These are phyloP conservation scores for Candida glaebosa DNA, from an alignment of 805 yeast species.

Conservation along the genomic window DNA sequence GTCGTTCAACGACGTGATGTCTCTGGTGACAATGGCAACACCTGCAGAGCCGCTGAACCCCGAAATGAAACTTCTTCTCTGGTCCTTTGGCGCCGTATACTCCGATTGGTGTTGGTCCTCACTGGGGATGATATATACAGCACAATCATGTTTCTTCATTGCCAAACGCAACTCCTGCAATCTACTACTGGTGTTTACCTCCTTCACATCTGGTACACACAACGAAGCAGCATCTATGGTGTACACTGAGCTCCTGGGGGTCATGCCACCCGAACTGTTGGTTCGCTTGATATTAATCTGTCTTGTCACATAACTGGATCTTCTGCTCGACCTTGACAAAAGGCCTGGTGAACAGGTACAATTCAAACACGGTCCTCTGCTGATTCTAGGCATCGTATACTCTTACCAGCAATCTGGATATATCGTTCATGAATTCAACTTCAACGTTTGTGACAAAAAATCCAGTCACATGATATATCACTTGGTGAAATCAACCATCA, in stretches of 20 bases:
- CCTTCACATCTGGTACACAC: conserved; percentile 41
- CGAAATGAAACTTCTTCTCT: conserved; percentile 52
- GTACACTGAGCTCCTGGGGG: conserved; percentile 39
- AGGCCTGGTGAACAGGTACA: conserved; percentile 87
- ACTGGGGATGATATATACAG: conserved; percentile 56
- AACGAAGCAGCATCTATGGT: conserved; percentile 40
- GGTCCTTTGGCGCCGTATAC: conserved; percentile 52
- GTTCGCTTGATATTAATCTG: conserved; percentile 31
- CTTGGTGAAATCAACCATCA: too few species aligned
- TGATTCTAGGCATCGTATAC: conserved; percentile 24
- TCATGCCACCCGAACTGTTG: conserved; percentile 19
- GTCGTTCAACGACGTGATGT: conserved; percentile 46
- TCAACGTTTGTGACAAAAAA: too few species aligned
- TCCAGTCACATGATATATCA: too few species aligned
- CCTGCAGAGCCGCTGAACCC: conserved; percentile 66
- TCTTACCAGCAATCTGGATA: too few species aligned
- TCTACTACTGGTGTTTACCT: conserved; percentile 62
- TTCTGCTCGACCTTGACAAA: conserved; percentile 60
- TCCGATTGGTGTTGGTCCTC: conserved; percentile 68
- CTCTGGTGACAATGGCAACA: conserved; percentile 54
- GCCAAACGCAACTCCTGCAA: conserved; percentile 57
- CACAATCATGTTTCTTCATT: conserved; percentile 46
- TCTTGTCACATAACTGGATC: conserved; percentile 52
- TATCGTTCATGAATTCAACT: too few species aligned
- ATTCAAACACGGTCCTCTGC: conserved; percentile 55